Conservation (phyloP, 371 early-diverging fungal genomes). For the Syncephalastrum racemosum region DNA sequence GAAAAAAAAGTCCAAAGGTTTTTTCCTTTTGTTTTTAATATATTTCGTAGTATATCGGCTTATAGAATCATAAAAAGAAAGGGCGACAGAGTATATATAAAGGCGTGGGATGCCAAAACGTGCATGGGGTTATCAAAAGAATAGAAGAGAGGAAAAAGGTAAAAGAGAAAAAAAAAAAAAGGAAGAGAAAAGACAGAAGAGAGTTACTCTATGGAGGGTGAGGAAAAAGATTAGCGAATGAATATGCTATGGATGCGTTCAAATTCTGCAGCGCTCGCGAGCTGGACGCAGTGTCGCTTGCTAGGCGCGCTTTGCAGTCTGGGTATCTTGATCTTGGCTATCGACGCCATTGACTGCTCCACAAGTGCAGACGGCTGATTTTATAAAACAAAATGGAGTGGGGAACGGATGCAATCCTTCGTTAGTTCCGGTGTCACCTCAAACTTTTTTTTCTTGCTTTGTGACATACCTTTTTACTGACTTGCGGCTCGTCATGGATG, state of each 20-base stretch:
- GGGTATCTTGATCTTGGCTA: conserved; percentile 28
- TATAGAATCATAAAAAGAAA: too few relatives aligned
- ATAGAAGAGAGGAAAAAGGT: too few relatives aligned
- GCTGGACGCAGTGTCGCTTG: conserved; percentile 25
- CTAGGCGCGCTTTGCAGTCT: conserved; percentile 7
- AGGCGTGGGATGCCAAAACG: too few relatives aligned
- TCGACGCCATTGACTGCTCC: conserved; percentile 5
- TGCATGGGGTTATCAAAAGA: too few relatives aligned
- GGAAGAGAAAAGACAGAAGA: too few relatives aligned
- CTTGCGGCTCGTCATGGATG: not conserved
- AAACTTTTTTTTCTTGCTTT: conserved; percentile 4
- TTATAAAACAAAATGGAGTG: conserved; percentile 1
- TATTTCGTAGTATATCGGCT: not conserved
- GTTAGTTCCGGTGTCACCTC: not conserved
- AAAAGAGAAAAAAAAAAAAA: too few relatives aligned
- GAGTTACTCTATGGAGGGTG: too few relatives aligned
- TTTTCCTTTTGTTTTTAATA: not conserved
- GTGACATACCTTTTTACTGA: not conserved
- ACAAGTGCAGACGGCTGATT: not conserved
- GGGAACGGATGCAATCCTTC: not conserved
- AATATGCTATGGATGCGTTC: conserved; percentile 39
- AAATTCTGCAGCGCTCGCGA: conserved; percentile 33
- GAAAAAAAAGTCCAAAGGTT: not conserved
- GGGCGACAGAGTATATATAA: too few relatives aligned
- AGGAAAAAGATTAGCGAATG: conserved; percentile 20